Evolutionary conservation across 805 yeast genomes (phyloP).

Genomic region (Metschnikowia borealis): DNA sequence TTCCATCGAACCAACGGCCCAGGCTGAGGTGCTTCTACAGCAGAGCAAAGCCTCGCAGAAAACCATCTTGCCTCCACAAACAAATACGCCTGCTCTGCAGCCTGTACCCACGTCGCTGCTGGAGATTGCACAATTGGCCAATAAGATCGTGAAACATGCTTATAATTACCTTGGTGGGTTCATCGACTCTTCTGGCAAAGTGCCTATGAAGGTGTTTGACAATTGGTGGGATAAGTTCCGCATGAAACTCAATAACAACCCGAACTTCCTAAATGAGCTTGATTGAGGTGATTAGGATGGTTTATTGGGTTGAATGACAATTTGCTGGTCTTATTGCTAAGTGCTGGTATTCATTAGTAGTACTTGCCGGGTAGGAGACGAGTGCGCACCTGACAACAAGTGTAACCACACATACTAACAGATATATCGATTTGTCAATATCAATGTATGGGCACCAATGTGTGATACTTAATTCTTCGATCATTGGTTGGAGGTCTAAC

Average conservation of each 20-base stretch:
- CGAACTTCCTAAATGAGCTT: conserved; percentile 61
- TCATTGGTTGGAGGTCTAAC: no score
- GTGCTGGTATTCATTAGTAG: no score
- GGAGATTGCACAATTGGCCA: conserved; percentile 59
- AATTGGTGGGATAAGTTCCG: conserved; percentile 95
- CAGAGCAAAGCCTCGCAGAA: conserved; percentile 33
- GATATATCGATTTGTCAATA: no score
- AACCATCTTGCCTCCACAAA: conserved; percentile 21
- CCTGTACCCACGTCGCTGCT: conserved; percentile 22
- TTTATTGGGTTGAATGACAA: neutral
- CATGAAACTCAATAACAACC: conserved; percentile 70
- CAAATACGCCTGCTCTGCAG: conserved; percentile 14
- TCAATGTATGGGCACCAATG: no score
- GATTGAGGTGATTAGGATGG: conserved; percentile 7
- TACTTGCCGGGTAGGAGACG: no score
- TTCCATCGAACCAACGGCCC: conserved; percentile 76
- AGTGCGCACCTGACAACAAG: no score
- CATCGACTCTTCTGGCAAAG: conserved; percentile 72
- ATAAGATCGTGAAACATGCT: conserved; percentile 86
- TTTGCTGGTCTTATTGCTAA: no score
- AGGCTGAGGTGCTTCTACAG: conserved; percentile 57
- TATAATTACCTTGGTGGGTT: conserved; percentile 90
- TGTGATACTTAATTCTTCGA: no score
- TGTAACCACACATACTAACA: no score
- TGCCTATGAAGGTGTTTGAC: conserved; percentile 82